Conservation (phyloP, 116 monocot genomes). For the Posidonia oceanica region DNA sequence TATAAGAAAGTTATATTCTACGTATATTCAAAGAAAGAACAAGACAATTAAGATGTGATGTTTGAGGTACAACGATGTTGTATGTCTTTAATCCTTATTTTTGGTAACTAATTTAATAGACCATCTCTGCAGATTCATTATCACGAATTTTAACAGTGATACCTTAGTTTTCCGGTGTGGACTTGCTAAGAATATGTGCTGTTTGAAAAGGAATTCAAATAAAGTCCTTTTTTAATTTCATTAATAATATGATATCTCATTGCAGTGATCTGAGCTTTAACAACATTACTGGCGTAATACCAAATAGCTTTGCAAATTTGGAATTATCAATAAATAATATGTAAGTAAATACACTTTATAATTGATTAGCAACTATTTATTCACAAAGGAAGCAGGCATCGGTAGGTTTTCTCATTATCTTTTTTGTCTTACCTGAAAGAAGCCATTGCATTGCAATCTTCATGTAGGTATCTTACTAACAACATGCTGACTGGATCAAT, state of each 20-base stretch:
- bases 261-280: slow-evolving; percentile 77
- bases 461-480: slow-evolving; percentile 43
- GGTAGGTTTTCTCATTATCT: no score
- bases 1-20: no score
- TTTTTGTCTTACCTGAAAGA: no score
- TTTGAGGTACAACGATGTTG: background rate
- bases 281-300: slow-evolving; percentile 45
- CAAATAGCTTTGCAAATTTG: slow-evolving; percentile 18
- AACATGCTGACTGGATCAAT: slow-evolving; percentile 61
- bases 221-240: background rate
- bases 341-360: slow-evolving; percentile 1
- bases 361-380: background rate
- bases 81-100: background rate
- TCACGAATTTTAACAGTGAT: background rate
- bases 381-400: background rate
- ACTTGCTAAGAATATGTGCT: no score
- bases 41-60: no score
- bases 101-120: background rate
- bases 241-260: slow-evolving; percentile 1
- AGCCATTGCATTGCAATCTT: background rate
- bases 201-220: no score
- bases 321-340: background rate
- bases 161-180: no score
- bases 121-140: background rate
- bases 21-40: no score